Conservation (phyloP, 148 eudicot species). For the Vaccinium vitisidaea region DNA sequence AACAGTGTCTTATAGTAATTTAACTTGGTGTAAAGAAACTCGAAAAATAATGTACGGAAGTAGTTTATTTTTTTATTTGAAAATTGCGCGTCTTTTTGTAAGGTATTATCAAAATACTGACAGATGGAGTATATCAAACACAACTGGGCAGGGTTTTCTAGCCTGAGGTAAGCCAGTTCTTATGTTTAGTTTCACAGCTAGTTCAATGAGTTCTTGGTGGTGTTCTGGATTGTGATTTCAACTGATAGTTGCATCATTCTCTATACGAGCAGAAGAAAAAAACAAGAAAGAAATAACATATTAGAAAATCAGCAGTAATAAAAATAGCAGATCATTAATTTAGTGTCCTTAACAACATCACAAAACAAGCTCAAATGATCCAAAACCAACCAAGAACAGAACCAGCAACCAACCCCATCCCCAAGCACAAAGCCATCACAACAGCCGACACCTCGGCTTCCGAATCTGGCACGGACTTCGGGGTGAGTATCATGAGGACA, state of each 20-base stretch:
- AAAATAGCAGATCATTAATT: neutral
- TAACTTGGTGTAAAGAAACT: too few relatives aligned
- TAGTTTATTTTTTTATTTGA: too few relatives aligned
- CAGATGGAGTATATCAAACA: too few relatives aligned
- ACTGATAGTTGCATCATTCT: neutral
- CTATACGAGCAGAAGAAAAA: neutral
- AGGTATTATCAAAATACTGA: too few relatives aligned
- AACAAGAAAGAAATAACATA: neutral
- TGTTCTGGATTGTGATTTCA: neutral
- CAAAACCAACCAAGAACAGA: conserved; percentile 89
- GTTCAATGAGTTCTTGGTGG: neutral
- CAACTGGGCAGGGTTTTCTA: neutral
- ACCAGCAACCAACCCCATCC: conserved; percentile 68
- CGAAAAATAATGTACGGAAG: too few relatives aligned
- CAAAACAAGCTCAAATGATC: conserved; percentile 48
- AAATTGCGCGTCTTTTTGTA: too few relatives aligned
- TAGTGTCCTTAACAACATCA: neutral
- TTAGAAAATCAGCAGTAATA: neutral
- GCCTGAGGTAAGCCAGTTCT: neutral
- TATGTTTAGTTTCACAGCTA: neutral
- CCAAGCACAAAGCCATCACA: conserved; percentile 75
- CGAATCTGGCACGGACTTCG: conserved; percentile 52
- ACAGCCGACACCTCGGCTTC: conserved; percentile 83
- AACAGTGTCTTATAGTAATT: too few relatives aligned
- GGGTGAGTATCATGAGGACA: conserved; percentile 74